A percentile compares a stretch with the other conserved stretches of the same genome.
phyloP scores from a whole-genome alignment of 73 alveolate genomes.

The Tetrahymena malaccensis region DNA sequence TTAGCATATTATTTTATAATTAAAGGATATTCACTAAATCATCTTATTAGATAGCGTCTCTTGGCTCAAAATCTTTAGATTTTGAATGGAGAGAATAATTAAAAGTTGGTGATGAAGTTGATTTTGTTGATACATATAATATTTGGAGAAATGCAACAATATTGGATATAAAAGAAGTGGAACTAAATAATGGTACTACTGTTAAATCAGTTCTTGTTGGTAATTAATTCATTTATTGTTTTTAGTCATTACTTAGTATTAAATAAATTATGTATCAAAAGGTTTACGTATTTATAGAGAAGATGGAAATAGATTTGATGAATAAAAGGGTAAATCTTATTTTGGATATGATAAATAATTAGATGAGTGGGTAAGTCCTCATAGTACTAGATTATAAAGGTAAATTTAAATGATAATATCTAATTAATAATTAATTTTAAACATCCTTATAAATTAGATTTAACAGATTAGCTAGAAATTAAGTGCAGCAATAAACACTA shows the following conservation, averaged over 20 bases:
- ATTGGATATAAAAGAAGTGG: background rate
- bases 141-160: background rate
- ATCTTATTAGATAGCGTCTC: background rate
- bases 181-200: background rate
- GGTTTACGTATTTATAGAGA: background rate
- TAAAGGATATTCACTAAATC: background rate
- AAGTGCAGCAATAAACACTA: background rate
- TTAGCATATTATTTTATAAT: background rate
- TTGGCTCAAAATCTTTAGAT: background rate
- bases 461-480: background rate
- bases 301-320: background rate
- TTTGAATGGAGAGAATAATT: background rate
- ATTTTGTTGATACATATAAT: background rate
- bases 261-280: background rate
- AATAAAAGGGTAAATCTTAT: background rate
- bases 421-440: too few relatives aligned
- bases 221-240: background rate
- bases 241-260: too few relatives aligned
- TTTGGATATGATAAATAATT: background rate
- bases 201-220: background rate
- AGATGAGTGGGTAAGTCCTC: background rate
- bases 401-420: background rate
- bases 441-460: background rate
- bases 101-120: background rate
- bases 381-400: background rate